phyloP scores from a whole-genome alignment of 257 asterid genomes.

The Handroanthus guayacan region DNA sequence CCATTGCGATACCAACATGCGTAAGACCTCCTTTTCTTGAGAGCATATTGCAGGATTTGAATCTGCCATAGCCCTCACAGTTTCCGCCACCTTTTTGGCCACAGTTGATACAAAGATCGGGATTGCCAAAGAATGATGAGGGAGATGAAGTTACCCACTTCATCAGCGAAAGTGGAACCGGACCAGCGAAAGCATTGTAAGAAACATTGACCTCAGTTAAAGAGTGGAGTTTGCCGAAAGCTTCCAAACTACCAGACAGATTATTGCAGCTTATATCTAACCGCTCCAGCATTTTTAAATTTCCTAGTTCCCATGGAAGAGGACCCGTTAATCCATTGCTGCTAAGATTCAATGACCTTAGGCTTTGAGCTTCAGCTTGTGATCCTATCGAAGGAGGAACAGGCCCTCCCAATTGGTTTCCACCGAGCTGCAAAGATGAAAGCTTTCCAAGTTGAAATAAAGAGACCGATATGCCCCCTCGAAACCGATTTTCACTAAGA shows the following conservation, averaged over 20 bases:
- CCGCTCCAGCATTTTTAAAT: constrained; percentile 64
- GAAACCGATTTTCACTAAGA: constrained; percentile 63
- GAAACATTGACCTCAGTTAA: constrained; percentile 63
- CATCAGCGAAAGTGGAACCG: constrained; percentile 54
- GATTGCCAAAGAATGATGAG: constrained; percentile 61
- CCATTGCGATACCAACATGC: constrained; percentile 43
- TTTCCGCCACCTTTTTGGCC: constrained; percentile 34
- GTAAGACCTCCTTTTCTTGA: constrained; percentile 46
- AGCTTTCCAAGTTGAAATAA: constrained; percentile 67
- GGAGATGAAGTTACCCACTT: constrained; percentile 54
- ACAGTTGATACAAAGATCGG: constrained; percentile 64
- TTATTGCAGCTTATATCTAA: constrained; percentile 67
- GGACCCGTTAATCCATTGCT: constrained; percentile 58
- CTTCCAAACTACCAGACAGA: constrained; percentile 65
- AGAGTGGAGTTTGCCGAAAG: constrained; percentile 52
- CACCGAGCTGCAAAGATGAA: constrained; percentile 68
- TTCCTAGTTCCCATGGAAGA: constrained; percentile 66
- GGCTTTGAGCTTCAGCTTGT: constrained; percentile 46
- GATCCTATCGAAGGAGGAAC: constrained; percentile 53
- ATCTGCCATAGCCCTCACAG: constrained; percentile 44
- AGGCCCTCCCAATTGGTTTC: constrained; percentile 61
- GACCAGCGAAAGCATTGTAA: constrained; percentile 64
- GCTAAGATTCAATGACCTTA: constrained; percentile 70
- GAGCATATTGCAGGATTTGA: constrained; percentile 46
- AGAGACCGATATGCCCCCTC: constrained; percentile 58